Evolutionary conservation across 163 green algal genomes (phyloP).

Genomic region (Chloroidium sp.): DNA sequence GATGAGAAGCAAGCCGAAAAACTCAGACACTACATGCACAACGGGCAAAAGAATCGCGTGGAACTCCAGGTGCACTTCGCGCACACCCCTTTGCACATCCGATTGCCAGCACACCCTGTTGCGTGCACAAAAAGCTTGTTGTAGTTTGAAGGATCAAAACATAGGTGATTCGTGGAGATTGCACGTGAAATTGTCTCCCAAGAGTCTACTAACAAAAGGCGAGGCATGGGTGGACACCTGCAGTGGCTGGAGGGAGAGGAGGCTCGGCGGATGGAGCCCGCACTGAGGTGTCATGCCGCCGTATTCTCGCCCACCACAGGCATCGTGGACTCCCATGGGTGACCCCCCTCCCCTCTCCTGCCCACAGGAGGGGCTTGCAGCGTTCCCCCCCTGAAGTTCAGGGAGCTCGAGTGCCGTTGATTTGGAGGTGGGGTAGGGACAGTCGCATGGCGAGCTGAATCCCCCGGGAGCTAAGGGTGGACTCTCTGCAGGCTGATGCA

Average conservation of each 20-base stretch:
- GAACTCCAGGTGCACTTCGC: background rate
- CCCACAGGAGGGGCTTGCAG: background rate
- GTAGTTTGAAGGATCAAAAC: background rate
- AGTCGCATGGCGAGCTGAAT: background rate
- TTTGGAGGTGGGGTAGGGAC: background rate
- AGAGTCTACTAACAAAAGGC: no score
- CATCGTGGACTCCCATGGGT: conserved; percentile 51
- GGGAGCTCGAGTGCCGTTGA: no score
- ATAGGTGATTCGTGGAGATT: no score
- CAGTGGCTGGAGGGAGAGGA: conserved; percentile 21
- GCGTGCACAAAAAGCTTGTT: background rate
- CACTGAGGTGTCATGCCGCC: conserved; percentile 35
- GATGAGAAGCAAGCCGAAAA: conserved; percentile 17
- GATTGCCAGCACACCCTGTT: background rate
- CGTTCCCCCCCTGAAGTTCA: no score
- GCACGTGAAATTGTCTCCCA: no score
- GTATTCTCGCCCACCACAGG: conserved; percentile 50
- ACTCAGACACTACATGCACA: background rate
- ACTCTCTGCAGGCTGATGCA: conserved; percentile 13
- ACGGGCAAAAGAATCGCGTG: background rate
- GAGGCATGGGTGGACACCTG: conserved; percentile 16
- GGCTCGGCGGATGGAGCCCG: conserved; percentile 38
- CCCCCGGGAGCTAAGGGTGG: background rate
- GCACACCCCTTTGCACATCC: background rate
- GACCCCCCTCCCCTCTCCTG: background rate